Percentiles rank a stretch among this genome's conserved stretches.
phyloP scores from a whole-genome alignment of 1,284 basidiomycete genomes.

The Cryptococcus jaspeensis region DNA sequence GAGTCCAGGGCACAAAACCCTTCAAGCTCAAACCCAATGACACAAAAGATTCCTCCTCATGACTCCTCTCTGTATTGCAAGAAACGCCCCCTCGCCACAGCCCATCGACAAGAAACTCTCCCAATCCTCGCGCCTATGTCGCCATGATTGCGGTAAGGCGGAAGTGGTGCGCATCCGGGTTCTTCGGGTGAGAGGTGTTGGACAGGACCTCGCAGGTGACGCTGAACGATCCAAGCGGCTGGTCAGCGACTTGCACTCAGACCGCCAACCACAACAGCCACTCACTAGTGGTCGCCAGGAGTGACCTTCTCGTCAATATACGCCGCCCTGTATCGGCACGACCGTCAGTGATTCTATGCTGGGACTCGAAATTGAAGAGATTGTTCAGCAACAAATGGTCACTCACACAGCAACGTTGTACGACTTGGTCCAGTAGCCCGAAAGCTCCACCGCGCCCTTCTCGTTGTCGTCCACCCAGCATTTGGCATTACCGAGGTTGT shows the following conservation, averaged over 20 bases:
- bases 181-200: conserved; percentile 44
- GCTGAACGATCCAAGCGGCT: conserved; percentile 19
- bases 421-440: conserved; percentile 47
- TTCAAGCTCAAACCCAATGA: too few species aligned
- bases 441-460: conserved; percentile 37
- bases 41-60: too few species aligned
- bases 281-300: conserved; percentile 46
- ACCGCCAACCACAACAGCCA: neutral
- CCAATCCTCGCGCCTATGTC: conserved; percentile 27
- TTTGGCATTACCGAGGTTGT: conserved; percentile 48
- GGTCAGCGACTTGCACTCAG: neutral
- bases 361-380: too few species aligned
- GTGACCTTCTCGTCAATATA: conserved; percentile 52
- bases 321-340: conserved; percentile 32
- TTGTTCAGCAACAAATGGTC: too few species aligned
- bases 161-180: conserved; percentile 49
- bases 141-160: conserved; percentile 52
- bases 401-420: conserved; percentile 49
- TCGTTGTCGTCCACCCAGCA: conserved; percentile 54
- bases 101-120: too few species aligned
- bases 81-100: too few species aligned
- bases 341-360: too few species aligned
- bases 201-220: conserved; percentile 50
- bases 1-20: too few species aligned
- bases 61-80: too few species aligned